Evolutionary conservation across 2,329 filamentous ascomycete species (phyloP), one percentile per base, ranked within the genome.

Genomic region (Cryphonectria radicalis): DNA sequence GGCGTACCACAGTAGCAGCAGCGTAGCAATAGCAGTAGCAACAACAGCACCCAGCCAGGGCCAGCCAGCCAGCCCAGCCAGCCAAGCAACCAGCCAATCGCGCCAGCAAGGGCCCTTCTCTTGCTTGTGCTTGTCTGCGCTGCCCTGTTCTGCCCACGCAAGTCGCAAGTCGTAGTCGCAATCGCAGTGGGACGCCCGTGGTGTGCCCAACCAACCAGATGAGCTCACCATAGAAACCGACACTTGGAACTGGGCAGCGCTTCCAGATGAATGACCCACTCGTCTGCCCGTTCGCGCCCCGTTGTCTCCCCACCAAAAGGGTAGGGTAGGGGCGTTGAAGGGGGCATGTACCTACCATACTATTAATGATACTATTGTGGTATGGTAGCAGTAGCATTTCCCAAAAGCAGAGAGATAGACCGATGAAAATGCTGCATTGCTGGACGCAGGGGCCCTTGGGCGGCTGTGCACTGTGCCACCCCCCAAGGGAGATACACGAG

Each of bases 141-240:
- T 42, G 60, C 60, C 25, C 57, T 63, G 35, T 17, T 35, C 60
- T 19, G 60, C 37, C 19, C 60, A 46, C 64, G 64, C 42, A 53
- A 14, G 37, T 42, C 22, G 60, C 42, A 53, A 46, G 65, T 63
- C 19, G 59, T 35, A 40, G 60, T 63, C 35, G 35, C 60, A 63
- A 40, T 46, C 40, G 17, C 50, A 28, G 63, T 46, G 70, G 70
- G 67, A 63, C 63, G 28, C 28, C 70, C 67, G 63, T 57, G 63
- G 62, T 50, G 57, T 59, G 40, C 28, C 28, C 63, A 35, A 40
- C 70, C 70, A 72, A 70, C 68, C 70, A 72, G 19, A 37, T 28
- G 8, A 17, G 43, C 64, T 22, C 43, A 11, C 40, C 28, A 50
- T 10, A 17, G 28, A 28, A 19, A 25, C 13, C 43, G 35, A 28